Base-by-base conservation (phyloP, 129 eudicot genomes). In the Flaveria trinervia region DNA sequence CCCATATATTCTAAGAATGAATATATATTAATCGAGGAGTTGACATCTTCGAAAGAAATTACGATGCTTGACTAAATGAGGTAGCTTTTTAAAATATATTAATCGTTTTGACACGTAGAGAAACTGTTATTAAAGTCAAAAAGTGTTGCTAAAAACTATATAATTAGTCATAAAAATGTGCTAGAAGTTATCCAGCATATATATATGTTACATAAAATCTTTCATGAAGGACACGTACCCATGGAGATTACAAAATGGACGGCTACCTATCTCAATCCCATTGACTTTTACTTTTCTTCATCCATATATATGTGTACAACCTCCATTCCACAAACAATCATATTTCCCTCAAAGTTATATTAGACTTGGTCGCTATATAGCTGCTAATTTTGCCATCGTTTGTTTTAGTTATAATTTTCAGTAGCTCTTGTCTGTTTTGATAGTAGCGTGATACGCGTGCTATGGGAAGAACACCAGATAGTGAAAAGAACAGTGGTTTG, bases 381-480 rank as follows among this genome's bases (percentile, higher is more conserved):
- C 13, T 7, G 54, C 54, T 49, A 49, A 49, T 49, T 49, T 14
- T 49, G n/a, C n/a, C 1, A 48, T 48, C 5, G 15, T 48, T 48
- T 48, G 13, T 12, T n/a, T 48, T 3, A 2, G 2, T 44, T 0
- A 14, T 13, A 13, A 13, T 3, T 48, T 48, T 48, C 16, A 13
- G 52, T 48, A 3, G 5, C n/a, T 48, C 13, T 48, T 48, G 16
- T 12, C n/a, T 13, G 12, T 48, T 48, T 48, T 13, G 52, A 7
- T 49, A 9, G 49, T 10, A 45, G 49, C 9, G 49, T 2, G 3
- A 49, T 49, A 41, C 50, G 7, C 15, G 26, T 33, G 26, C 41
- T 50, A 82, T 82, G 81, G 85, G 67, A 68, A 71, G 82, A 82
- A 79, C 81, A 60, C 85, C 85, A 22, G 51, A 65, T 11, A 11